Evolutionary conservation across 345 rosid genomes (phyloP).

Genomic region (Pugionium cornutum): DNA sequence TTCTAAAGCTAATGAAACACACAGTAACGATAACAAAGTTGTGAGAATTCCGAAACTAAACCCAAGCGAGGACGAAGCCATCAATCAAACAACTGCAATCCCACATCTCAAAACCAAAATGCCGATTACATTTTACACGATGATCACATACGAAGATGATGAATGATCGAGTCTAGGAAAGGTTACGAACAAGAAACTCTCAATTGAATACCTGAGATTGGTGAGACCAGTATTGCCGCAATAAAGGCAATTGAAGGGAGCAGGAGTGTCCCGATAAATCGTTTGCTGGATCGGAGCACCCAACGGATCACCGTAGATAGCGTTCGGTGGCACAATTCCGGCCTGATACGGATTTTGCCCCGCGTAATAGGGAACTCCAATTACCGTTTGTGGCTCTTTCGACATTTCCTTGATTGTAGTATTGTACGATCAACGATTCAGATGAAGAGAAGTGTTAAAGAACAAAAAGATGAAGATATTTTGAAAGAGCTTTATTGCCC

Average conservation of each 20-base stretch:
- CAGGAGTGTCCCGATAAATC: conserved; percentile 84
- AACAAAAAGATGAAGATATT: not conserved
- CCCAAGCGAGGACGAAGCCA: not conserved
- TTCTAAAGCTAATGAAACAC: not conserved
- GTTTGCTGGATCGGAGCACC: conserved; percentile 87
- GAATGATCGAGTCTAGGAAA: not conserved
- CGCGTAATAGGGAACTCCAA: conserved; percentile 73
- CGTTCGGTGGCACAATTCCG: conserved; percentile 73
- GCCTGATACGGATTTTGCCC: conserved; percentile 70
- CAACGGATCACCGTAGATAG: conserved; percentile 68
- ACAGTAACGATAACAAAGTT: not conserved
- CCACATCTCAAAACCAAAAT: not conserved
- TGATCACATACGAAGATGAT: not conserved
- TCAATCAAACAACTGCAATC: conserved; percentile 13
- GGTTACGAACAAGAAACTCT: not conserved
- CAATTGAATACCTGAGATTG: conserved; percentile 51
- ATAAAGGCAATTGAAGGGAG: conserved; percentile 77
- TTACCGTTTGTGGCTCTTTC: conserved; percentile 53
- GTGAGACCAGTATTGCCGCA: conserved; percentile 88
- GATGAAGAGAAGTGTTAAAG: not conserved
- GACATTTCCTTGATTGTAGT: conserved; percentile 41
- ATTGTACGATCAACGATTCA: conserved; percentile 22
- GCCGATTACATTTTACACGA: not conserved
- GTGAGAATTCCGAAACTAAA: not conserved
- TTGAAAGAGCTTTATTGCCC: not conserved